Base-by-base conservation (phyloP, 2,329 filamentous ascomycete genomes). In the Camillea tinctor region DNA sequence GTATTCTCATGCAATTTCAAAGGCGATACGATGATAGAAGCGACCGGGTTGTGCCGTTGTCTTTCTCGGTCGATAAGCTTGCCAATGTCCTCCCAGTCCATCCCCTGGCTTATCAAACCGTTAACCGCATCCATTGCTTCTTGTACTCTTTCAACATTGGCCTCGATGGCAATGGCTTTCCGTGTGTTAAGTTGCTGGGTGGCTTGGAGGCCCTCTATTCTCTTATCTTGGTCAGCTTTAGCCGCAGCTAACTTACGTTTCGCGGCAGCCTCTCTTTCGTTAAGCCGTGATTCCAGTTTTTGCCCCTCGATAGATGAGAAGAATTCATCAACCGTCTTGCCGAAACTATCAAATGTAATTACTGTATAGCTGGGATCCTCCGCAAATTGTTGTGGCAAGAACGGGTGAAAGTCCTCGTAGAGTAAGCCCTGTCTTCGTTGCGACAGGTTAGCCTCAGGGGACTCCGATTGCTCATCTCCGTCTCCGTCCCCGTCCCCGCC, bases 281-380 rank as follows among this genome's bases (percentile, higher is more conserved):
- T 87, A 4, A 98, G 78, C 56, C 88, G 85, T 1, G 92, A 96
- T 73, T 96, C 90, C 1, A 98, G 81, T 72, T 92, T 96, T 73
- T 97, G 94, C 0, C 93, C 92, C 76, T 99, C 95, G 23, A 98
- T 86, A 0, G 94, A 98, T 0, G 95, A 98, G 74, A 96, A 98
- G 78, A 97, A 99, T 67, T 97, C 92, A 72, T 99, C 95, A 0
- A 97, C 93, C 0, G 93, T 95, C 71, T 90, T 90, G 74, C 97
- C 97, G 80, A 96, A 98, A 9, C 88, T 90, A 6, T 92, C 84
- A 66, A 93, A 93, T 57, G 91, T 85, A 13, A 98, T 71, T 17
- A 96, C 86, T 2, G 86, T 84, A 22, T 88, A 84, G 0, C 81
- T 77, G 0, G 86, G 79, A 58, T 93, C 87, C 6, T 84, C 80